Evolutionary conservation across 192 early-diverging fungal species (phyloP), one percentile per base, ranked within the genome.

Genomic region (Umbelopsis sp.): DNA sequence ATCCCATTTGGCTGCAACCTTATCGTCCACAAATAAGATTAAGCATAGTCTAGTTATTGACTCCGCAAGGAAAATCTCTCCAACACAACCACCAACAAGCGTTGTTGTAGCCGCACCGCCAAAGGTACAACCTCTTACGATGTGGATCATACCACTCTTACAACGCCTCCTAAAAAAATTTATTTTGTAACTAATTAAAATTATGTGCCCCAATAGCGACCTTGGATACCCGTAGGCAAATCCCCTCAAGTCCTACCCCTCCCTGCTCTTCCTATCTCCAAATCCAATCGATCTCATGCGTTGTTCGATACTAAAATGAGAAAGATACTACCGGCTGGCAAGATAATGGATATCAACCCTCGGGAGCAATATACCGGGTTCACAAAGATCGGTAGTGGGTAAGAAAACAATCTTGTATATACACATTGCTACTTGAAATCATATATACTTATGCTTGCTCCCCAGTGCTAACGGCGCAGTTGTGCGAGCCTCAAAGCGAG

Each of bases 401-500:
- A 69, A 52, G 53, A 56, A 12, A 17, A 50, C 26, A 25, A 12
- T n/a, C 49, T 25, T 6, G 47, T 49, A 36, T 22, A 17, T 36
- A 24, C 36, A 32, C 4, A 20, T 11, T 31, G 20, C n/a, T 70
- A 11, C 2, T 38, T 22, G 21, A 70, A 51, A 56, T 71, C 24
- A 16, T 11, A 71, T 24, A 26, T 67, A 53, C 32, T 69, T 21
- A 17, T 22, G 24, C 34, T 47, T 21, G 6, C 43, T 59, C 16
- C 24, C 31, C 31, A 79, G 76, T 45, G 70, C 73, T 0, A 80
- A 80, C 66, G 79, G 79, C 5, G 79, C 79, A 21, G 79, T 81
- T 0, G 69, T 81, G 8, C 45, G 72, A 25, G 79, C 79, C 14
- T 66, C 56, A 24, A 76, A 74, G 68, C 69, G 72, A 29, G 32